Percentiles rank a stretch among this genome's conserved stretches.
phyloP scores from a whole-genome alignment of 371 early-diverging fungal species.

The Mortierella polycephala region DNA sequence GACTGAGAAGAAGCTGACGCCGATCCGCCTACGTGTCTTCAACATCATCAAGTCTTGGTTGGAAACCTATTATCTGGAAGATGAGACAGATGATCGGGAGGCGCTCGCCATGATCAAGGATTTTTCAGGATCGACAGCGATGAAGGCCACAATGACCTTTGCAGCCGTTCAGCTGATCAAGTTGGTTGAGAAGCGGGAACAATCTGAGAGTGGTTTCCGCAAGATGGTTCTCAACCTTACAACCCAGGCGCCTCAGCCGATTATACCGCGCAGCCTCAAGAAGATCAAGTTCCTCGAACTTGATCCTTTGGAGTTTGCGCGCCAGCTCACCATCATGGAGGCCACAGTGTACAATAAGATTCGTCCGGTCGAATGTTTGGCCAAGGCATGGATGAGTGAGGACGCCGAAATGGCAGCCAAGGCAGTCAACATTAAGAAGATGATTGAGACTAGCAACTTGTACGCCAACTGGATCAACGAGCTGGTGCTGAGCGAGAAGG shows the following conservation, averaged over 20 bases:
- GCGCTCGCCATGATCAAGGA: slow-evolving; percentile 70
- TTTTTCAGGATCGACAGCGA: slow-evolving; percentile 70
- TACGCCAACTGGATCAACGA: slow-evolving; percentile 83
- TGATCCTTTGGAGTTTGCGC: slow-evolving; percentile 92
- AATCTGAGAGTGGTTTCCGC: slow-evolving; percentile 64
- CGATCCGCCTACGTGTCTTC: slow-evolving; percentile 88
- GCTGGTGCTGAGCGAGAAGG: slow-evolving; percentile 79
- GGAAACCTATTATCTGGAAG: slow-evolving; percentile 87
- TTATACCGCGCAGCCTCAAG: slow-evolving; percentile 74
- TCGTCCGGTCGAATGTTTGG: slow-evolving; percentile 86
- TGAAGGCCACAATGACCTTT: slow-evolving; percentile 78
- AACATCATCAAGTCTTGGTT: slow-evolving; percentile 94
- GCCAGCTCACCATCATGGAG: slow-evolving; percentile 94
- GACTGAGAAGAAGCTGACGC: slow-evolving; percentile 87
- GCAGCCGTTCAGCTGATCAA: slow-evolving; percentile 78
- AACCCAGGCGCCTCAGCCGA: slow-evolving; percentile 70
- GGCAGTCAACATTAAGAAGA: slow-evolving; percentile 77
- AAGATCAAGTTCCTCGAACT: slow-evolving; percentile 82
- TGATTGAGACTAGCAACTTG: slow-evolving; percentile 78
- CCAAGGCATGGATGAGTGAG: slow-evolving; percentile 89
- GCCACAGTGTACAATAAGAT: slow-evolving; percentile 86
- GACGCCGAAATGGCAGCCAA: slow-evolving; percentile 66
- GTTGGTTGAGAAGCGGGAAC: slow-evolving; percentile 75
- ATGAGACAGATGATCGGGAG: slow-evolving; percentile 76
- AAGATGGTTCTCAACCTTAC: slow-evolving; percentile 74